Percentiles rank a stretch among this genome's conserved stretches.
These are phyloP conservation scores for Hygrocybe coccinea DNA, from an alignment of 768 basidiomycete genomes.

Conservation along the genomic window DNA sequence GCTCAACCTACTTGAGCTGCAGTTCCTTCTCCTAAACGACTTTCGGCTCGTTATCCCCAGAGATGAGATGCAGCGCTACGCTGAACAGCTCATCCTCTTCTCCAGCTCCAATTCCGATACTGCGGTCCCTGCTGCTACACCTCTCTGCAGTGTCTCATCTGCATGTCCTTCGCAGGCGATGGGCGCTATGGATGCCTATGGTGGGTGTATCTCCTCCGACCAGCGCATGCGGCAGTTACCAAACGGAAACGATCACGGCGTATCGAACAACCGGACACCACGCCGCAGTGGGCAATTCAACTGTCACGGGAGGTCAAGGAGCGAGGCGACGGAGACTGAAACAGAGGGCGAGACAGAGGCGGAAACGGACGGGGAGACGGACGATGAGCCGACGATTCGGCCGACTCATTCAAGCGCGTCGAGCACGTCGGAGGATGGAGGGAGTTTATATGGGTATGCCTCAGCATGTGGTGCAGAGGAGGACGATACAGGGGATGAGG, in stretches of 20 bases:
- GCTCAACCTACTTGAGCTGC: conserved; percentile 94
- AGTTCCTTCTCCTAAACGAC: conserved; percentile 94
- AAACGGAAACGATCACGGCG: not conserved
- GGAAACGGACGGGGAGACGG: conserved; percentile 57
- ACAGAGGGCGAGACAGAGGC: conserved; percentile 38
- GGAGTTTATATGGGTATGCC: conserved; percentile 21
- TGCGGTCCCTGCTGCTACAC: conserved; percentile 17
- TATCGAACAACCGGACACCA: not conserved
- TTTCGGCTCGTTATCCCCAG: conserved; percentile 83
- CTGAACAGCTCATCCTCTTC: conserved; percentile 80
- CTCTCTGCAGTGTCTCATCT: conserved; percentile 14
- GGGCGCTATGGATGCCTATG: conserved; percentile 52
- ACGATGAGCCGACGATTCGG: conserved; percentile 80
- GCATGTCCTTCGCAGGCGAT: conserved; percentile 31
- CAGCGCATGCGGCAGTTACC: conserved; percentile 17
- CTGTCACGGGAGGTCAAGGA: not conserved
- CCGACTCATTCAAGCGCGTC: conserved; percentile 32
- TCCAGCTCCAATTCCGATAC: conserved; percentile 37
- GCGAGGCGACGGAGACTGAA: conserved; percentile 31
- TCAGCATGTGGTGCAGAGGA: conserved; percentile 18
- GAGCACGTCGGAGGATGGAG: conserved; percentile 9
- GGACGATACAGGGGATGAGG: conserved; percentile 17
- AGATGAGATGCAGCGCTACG: conserved; percentile 93
- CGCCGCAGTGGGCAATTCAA: not conserved
- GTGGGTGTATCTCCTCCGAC: conserved; percentile 31